These are phyloP conservation scores for Tolypocladium nubicola DNA, from an alignment of 2,329 filamentous ascomycete genomes.

Conservation along the genomic window DNA sequence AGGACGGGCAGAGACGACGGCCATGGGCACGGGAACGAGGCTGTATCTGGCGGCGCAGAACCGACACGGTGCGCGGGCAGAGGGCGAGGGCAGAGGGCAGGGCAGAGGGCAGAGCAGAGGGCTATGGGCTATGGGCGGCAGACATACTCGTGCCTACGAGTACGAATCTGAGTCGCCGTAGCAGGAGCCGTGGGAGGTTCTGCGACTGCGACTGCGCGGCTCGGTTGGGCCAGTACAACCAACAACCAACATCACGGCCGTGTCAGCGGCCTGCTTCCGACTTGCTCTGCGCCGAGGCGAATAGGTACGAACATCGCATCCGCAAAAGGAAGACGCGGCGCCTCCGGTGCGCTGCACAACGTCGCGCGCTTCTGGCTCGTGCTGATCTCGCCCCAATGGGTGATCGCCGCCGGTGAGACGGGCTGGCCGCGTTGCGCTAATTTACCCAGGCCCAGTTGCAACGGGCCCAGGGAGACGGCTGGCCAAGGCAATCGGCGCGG, in stretches of 20 bases:
- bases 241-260: not conserved
- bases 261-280: not conserved
- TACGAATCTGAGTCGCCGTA: not conserved
- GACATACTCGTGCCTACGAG: not conserved
- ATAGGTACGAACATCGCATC: not conserved
- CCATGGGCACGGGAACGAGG: not conserved
- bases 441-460: not conserved
- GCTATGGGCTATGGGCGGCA: too few species aligned
- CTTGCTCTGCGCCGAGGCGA: not conserved
- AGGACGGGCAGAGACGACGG: not conserved
- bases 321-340: not conserved
- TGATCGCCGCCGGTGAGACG: not conserved
- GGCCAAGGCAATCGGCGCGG: not conserved
- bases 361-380: not conserved
- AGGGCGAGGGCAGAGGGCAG: not conserved
- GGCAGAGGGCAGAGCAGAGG: too few species aligned
- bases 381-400: not conserved
- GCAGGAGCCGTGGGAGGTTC: not conserved
- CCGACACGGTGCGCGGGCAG: not conserved
- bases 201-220: not conserved
- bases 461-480: not conserved
- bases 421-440: not conserved
- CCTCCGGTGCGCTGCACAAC: not conserved
- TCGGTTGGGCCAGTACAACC: not conserved
- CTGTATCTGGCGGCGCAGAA: not conserved